A percentile compares a stretch with the other conserved stretches of the same genome.
These are phyloP conservation scores for Phialocephala subalpina DNA, from an alignment of 2,329 filamentous ascomycete genomes.

Conservation along the genomic window DNA sequence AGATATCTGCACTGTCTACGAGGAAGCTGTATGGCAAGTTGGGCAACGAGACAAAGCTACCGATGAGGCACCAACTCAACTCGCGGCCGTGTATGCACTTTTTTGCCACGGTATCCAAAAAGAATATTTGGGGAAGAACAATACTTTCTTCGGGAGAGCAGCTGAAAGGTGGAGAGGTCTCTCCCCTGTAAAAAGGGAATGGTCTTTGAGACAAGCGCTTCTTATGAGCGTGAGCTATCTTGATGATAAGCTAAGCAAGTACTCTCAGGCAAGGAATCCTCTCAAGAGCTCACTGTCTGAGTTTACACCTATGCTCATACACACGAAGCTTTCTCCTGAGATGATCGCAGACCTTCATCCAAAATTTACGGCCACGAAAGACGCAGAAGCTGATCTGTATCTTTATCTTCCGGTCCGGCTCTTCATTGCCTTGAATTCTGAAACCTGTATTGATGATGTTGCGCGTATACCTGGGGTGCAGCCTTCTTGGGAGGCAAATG, in stretches of 20 bases:
- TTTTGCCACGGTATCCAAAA: not conserved
- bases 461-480: not conserved
- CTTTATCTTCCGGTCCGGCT: constrained; percentile 14
- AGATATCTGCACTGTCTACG: not conserved
- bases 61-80: not conserved
- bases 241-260: not conserved
- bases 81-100: not conserved
- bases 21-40: not conserved
- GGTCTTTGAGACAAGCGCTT: not conserved
- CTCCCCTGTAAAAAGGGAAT: not conserved
- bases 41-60: not conserved
- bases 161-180: not conserved
- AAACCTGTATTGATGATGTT: not conserved
- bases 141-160: not conserved
- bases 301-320: not conserved
- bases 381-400: not conserved
- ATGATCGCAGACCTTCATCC: not conserved
- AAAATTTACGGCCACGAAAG: not conserved
- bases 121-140: not conserved
- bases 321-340: not conserved
- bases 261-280: not conserved
- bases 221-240: not conserved
- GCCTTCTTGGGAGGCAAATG: not conserved
- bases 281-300: not conserved
- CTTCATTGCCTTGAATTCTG: not conserved